Conservation (phyloP, 2,329 filamentous ascomycete species). For the Claviceps cyperi region DNA sequence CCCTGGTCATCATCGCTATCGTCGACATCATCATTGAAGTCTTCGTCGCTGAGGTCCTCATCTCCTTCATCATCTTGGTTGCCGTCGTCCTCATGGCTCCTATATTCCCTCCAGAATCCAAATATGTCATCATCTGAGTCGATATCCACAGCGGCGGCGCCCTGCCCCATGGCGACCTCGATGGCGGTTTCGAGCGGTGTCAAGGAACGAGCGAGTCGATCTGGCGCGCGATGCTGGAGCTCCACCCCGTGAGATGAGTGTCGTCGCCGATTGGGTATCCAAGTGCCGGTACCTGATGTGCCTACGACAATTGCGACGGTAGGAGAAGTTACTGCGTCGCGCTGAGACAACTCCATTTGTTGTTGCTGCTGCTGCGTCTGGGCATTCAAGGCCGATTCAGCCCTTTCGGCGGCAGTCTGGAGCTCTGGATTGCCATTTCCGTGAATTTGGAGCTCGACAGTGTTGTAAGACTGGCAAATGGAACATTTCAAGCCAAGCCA, state of each 20-base stretch:
- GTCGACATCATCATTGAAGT: constrained; percentile 29
- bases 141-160: constrained; percentile 19
- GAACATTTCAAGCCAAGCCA: constrained; percentile 89
- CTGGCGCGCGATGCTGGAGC: constrained; percentile 19
- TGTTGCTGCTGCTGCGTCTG: constrained; percentile 4
- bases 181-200: constrained; percentile 21
- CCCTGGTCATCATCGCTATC: constrained; percentile 33
- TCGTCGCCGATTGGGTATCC: constrained; percentile 18
- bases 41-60: constrained; percentile 27
- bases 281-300: constrained; percentile 1
- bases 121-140: constrained; percentile 43
- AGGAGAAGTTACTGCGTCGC: not conserved
- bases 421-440: constrained; percentile 23
- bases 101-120: constrained; percentile 38
- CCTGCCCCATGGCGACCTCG: constrained; percentile 13
- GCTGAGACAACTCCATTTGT: not conserved
- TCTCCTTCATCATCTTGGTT: constrained; percentile 29
- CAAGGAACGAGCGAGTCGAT: constrained; percentile 30
- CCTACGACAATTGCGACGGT: not conserved
- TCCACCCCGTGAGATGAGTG: constrained; percentile 26
- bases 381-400: constrained; percentile 3
- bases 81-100: constrained; percentile 23
- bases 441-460: constrained; percentile 47
- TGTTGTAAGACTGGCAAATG: constrained; percentile 57
- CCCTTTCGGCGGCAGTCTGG: constrained; percentile 13